Evolutionary conservation across 306 rosid genomes (phyloP).

Genomic region (Elaeagnus macrophylla): DNA sequence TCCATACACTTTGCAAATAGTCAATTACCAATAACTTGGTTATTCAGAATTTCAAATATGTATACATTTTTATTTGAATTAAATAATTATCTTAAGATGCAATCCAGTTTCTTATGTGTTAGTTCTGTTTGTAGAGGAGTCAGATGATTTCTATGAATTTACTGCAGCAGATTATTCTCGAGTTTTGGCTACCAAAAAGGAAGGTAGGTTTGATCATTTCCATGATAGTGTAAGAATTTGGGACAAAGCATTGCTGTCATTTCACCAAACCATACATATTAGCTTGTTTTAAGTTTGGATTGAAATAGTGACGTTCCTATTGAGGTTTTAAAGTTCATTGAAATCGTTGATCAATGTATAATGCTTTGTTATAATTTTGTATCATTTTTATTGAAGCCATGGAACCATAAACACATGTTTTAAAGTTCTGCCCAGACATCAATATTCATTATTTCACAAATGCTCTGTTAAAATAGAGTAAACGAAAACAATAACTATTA

Average conservation of each 20-base stretch:
- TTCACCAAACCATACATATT: neutral
- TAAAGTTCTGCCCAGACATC: no score
- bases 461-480: no score
- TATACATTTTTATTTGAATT: neutral
- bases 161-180: constrained; percentile 66
- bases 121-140: constrained; percentile 41
- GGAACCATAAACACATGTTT: no score
- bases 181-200: constrained; percentile 47
- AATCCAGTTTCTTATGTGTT: constrained; percentile 12
- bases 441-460: no score
- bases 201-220: constrained; percentile 38
- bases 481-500: no score
- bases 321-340: no score
- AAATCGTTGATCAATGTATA: no score
- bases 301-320: no score
- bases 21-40: neutral
- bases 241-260: constrained; percentile 1
- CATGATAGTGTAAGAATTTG: neutral
- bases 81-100: neutral
- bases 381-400: no score
- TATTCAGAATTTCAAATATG: no score
- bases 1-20: neutral
- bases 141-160: constrained; percentile 66
- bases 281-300: no score
- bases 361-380: no score